Evolutionary conservation across 2,329 filamentous ascomycete genomes (phyloP).

Genomic region (Ceratocystis colombiana): DNA sequence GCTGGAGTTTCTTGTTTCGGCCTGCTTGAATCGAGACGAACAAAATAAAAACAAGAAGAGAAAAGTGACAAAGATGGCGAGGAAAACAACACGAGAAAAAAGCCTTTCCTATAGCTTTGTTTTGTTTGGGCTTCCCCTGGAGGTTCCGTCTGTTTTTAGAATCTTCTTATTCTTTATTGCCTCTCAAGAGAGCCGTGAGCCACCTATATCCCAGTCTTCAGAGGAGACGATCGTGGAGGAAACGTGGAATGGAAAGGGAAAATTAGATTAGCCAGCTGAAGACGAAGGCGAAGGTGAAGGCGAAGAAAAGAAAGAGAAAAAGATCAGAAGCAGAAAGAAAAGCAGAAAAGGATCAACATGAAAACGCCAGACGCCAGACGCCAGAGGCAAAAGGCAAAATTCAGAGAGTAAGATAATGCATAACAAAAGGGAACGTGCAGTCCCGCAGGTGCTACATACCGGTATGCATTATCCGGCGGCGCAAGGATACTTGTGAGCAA

Average conservation of each 20-base stretch:
- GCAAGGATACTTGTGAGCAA: background rate
- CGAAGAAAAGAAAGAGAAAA: background rate
- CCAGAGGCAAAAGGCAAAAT: background rate
- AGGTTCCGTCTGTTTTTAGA: too few relatives aligned
- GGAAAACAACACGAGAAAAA: background rate
- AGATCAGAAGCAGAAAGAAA: background rate
- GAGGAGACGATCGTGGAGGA: too few relatives aligned
- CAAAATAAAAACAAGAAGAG: background rate
- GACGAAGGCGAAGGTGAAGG: background rate
- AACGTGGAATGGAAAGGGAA: too few relatives aligned
- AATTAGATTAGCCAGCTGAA: too few relatives aligned
- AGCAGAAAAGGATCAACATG: background rate
- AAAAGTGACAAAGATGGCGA: background rate
- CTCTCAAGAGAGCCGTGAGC: too few relatives aligned
- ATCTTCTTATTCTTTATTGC: too few relatives aligned
- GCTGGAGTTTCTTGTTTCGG: background rate
- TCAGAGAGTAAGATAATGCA: background rate
- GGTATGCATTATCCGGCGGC: background rate
- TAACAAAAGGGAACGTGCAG: constrained; percentile 10
- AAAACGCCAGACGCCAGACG: background rate
- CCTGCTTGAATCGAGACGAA: background rate
- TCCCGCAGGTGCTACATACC: background rate
- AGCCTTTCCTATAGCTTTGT: too few relatives aligned
- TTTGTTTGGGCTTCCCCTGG: too few relatives aligned
- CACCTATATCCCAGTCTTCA: too few relatives aligned